Percentiles rank a stretch among this genome's conserved stretches.
Conservation (phyloP, 768 basidiomycete genomes). For the Vararia minispora region DNA sequence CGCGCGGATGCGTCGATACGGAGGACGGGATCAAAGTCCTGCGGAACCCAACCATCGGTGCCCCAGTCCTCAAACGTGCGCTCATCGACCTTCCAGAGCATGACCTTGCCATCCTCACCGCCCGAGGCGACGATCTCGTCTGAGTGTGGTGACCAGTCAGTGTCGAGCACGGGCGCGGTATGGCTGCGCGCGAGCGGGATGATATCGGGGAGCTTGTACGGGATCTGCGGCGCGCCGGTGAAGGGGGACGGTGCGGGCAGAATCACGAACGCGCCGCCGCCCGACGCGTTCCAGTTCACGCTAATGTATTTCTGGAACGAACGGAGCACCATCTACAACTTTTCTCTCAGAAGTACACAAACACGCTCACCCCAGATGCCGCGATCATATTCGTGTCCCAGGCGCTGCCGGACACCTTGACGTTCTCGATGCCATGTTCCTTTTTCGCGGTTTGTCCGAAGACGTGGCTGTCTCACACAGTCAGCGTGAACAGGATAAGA, state of each 20-base stretch:
- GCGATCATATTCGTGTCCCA: constrained; percentile 95
- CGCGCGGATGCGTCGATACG: constrained; percentile 70
- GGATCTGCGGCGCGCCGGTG: constrained; percentile 39
- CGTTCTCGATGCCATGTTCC: constrained; percentile 68
- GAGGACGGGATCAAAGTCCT: constrained; percentile 78
- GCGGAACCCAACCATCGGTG: constrained; percentile 67
- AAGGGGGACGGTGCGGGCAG: constrained; percentile 76
- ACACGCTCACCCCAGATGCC: constrained; percentile 64
- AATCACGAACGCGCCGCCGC: constrained; percentile 92
- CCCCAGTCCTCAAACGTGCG: constrained; percentile 76
- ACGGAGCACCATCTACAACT: constrained; percentile 3
- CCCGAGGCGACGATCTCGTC: constrained; percentile 85
- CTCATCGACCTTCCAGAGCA: constrained; percentile 79
- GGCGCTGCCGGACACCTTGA: constrained; percentile 80
- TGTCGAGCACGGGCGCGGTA: constrained; percentile 81
- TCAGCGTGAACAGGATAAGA: constrained; percentile 4
- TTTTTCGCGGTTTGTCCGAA: constrained; percentile 85
- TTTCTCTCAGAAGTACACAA: constrained; percentile 1
- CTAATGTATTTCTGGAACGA: constrained; percentile 50
- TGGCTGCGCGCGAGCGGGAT: constrained; percentile 86
- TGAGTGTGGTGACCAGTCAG: constrained; percentile 93
- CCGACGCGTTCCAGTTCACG: constrained; percentile 89
- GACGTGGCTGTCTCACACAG: constrained; percentile 53
- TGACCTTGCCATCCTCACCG: constrained; percentile 89
- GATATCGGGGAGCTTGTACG: constrained; percentile 81